phyloP scores from a whole-genome alignment of 176 grass and related monocot genomes.

The Saccharum spontaneum region DNA sequence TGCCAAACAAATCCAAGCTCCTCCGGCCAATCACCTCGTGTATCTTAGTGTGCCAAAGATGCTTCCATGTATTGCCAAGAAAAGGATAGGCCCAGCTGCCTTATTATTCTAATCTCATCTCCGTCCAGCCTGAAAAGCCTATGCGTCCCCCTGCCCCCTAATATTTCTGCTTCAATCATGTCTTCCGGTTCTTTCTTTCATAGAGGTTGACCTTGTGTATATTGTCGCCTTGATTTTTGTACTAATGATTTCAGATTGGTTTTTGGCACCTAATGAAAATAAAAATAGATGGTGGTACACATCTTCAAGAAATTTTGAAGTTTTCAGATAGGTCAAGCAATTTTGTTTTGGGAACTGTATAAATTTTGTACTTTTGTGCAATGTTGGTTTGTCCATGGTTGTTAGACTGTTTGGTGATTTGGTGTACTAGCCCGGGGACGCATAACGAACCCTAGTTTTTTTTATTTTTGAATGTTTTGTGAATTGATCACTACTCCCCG shows the following conservation, averaged over 20 bases:
- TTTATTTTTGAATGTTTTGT: not conserved
- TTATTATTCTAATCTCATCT: not conserved
- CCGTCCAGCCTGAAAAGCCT: constrained; percentile 14
- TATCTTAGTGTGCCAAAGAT: constrained; percentile 57
- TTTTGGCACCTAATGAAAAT: not conserved
- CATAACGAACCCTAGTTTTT: not conserved
- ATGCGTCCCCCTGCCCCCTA: constrained; percentile 2
- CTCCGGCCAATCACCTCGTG: constrained; percentile 51
- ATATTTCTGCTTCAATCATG: not conserved
- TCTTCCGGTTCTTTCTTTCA: not conserved
- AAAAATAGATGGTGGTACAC: not conserved
- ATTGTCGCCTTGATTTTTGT: not conserved
- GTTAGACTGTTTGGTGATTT: not conserved
- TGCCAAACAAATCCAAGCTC: constrained; percentile 66
- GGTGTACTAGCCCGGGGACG: not conserved
- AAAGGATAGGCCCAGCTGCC: constrained; percentile 56
- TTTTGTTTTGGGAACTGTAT: too few relatives aligned
- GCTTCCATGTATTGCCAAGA: constrained; percentile 51
- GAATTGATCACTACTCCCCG: constrained; percentile 41
- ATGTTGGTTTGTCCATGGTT: not conserved
- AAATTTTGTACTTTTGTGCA: not conserved
- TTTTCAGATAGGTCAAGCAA: not conserved
- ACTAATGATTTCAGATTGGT: not conserved
- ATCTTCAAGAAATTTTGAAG: not conserved
- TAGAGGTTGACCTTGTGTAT: not conserved